These are phyloP conservation scores for Magnaporthales sp. DNA, from an alignment of 2,329 filamentous ascomycete species.

Conservation along the genomic window DNA sequence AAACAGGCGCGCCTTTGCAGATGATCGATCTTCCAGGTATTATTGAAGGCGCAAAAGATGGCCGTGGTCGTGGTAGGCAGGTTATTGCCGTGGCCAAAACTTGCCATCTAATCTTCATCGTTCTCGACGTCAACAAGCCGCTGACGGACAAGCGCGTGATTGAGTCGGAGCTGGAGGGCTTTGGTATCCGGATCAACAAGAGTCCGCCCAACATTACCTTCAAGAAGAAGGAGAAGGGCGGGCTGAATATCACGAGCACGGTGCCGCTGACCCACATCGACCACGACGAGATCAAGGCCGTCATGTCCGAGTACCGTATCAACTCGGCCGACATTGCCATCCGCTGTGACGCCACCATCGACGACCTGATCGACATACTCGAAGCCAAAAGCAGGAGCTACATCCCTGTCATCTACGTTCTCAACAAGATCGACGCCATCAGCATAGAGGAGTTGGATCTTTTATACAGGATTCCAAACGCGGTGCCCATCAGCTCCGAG, in stretches of 20 bases:
- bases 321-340: conserved; percentile 96
- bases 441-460: conserved; percentile 96
- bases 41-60: conserved; percentile 96
- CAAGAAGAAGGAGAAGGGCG: conserved; percentile 98
- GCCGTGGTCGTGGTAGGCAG: conserved; percentile 92
- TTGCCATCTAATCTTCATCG: conserved; percentile 97
- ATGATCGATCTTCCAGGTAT: conserved; percentile 98
- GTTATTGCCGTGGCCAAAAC: conserved; percentile 99
- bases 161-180: conserved; percentile 89
- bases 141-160: conserved; percentile 95
- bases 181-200: conserved; percentile 97
- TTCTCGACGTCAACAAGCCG: conserved; percentile 96
- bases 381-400: conserved; percentile 93
- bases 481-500: conserved; percentile 94
- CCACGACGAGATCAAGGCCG: conserved; percentile 92
- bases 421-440: conserved; percentile 99
- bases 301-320: conserved; percentile 96
- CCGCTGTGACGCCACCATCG: conserved; percentile 92
- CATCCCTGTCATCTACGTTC: conserved; percentile 96
- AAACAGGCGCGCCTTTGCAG: conserved; percentile 75
- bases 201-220: conserved; percentile 96
- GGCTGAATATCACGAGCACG: conserved; percentile 91
- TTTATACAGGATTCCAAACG: conserved; percentile 92
- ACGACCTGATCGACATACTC: conserved; percentile 92
- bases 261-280: conserved; percentile 88